Evolutionary conservation across 1,284 basidiomycete species (phyloP), one percentile per base, ranked within the genome.

Genomic region (Veloporphyrellus conicus): DNA sequence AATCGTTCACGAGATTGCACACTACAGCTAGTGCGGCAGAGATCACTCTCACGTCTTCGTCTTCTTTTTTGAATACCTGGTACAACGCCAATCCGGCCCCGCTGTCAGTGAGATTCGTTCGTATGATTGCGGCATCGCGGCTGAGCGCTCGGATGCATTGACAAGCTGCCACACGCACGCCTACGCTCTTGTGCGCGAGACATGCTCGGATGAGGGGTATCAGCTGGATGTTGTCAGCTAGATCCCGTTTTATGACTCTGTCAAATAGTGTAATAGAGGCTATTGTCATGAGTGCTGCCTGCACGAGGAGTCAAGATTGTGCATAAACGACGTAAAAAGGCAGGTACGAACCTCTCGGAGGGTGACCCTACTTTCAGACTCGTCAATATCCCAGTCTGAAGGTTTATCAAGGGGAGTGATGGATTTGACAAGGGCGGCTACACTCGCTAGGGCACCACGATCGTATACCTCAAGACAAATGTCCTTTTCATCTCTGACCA

Each of bases 1-100:
- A 93, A 49, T 93, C 88, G 47, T 83, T 84, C 4, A 94, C 77
- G 25, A 94, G 73, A 63, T 95, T 96, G 63, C 88, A 91, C 4
- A 94, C 75, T 1, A 84, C 84, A 1, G 81, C 77, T 1, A 89
- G 70, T 0, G 90, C 88, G 1, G 87, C 87, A 31, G 77, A 76
- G 40, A 82, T 76, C 22, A 94, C 88, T 11, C 85, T 71, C 38
- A 75, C 69, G 56, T 91, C 87, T 52, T 90, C 82, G 12, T 80
- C 74, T 41, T 71, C 62, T 47, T 68, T 69, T 48, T 72, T 69
- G 36, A 90, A 77, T 12, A 87, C 66, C 34, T 75, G 69, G 49
- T 89, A 81, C 4, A 94, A 74, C 16, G 77, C 75, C 59, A 82
- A 69, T 0, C 87, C 90, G 7, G 93, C 71, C 1, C 87, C 90